Percentiles rank a stretch among this genome's conserved stretches.
phyloP scores from a whole-genome alignment of 352 stramenopile species.

The Phytophthora ramorum region DNA sequence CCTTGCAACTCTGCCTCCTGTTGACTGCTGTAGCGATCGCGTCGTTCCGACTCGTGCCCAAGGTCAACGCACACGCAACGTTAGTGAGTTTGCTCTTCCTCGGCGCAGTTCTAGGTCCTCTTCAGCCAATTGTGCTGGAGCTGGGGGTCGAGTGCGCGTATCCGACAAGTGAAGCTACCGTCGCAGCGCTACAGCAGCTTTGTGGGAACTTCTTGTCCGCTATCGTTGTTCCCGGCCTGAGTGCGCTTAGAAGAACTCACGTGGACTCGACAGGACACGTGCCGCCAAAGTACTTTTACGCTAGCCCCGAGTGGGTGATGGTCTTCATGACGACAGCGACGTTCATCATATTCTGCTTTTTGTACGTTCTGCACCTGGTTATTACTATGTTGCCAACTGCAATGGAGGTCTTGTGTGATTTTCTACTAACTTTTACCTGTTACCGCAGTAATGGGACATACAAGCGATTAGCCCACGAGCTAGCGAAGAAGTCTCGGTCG shows the following conservation, averaged over 20 bases:
- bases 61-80: slow-evolving; percentile 40
- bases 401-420: background rate
- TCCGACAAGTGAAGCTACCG: slow-evolving; percentile 77
- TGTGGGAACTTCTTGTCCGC: slow-evolving; percentile 82
- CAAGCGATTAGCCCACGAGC: slow-evolving; percentile 58
- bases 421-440: background rate
- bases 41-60: slow-evolving; percentile 55
- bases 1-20: slow-evolving; percentile 62
- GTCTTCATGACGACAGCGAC: slow-evolving; percentile 50
- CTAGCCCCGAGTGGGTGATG: slow-evolving; percentile 65
- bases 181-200: slow-evolving; percentile 78
- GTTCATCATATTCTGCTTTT: slow-evolving; percentile 61
- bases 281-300: slow-evolving; percentile 56
- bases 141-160: slow-evolving; percentile 78
- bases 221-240: slow-evolving; percentile 61
- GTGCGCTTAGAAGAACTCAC: slow-evolving; percentile 48
- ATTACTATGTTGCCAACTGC: background rate
- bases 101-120: slow-evolving; percentile 62
- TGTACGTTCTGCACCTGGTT: slow-evolving; percentile 47
- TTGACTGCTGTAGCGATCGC: slow-evolving; percentile 51
- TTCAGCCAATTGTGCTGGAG: slow-evolving; percentile 77
- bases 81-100: slow-evolving; percentile 56
- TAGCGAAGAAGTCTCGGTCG: slow-evolving; percentile 6
- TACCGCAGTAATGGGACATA: slow-evolving; percentile 56
- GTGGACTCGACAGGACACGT: slow-evolving; percentile 56